These are phyloP conservation scores for Vigna unguiculata DNA, from an alignment of 306 rosid species.

Conservation along the genomic window DNA sequence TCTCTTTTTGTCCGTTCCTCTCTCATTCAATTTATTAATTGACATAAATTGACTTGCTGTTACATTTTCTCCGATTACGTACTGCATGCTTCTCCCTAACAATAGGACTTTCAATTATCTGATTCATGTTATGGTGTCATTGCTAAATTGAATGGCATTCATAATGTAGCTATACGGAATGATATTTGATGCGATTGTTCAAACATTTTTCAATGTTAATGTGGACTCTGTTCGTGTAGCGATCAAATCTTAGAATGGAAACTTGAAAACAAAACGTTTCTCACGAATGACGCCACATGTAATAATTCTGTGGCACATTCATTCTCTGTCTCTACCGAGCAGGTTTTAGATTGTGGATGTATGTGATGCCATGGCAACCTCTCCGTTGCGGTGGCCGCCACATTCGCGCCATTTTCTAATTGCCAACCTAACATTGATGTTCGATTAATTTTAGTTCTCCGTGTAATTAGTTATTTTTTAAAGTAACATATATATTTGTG, in stretches of 20 bases:
- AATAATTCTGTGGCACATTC: not conserved
- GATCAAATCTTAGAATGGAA: not conserved
- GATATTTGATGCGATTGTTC: not conserved
- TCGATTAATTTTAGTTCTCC: not conserved
- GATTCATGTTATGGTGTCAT: slow-evolving; percentile 18
- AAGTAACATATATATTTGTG: not conserved
- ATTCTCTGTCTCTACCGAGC: not conserved
- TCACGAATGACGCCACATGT: not conserved
- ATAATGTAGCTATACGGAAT: slow-evolving; percentile 39
- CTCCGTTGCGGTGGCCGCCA: not conserved
- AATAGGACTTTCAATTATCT: not conserved
- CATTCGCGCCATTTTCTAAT: not conserved
- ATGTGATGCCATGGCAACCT: not conserved
- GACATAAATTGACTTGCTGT: not conserved
- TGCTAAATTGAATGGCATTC: slow-evolving; percentile 12
- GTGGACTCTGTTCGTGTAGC: not conserved
- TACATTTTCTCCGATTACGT: not conserved
- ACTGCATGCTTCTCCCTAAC: not conserved
- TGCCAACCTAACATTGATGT: not conserved
- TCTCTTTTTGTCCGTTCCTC: not conserved
- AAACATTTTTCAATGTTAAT: not conserved
- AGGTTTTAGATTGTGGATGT: not conserved
- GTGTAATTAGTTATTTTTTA: not conserved
- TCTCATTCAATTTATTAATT: not conserved
- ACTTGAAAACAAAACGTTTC: not conserved